These are phyloP conservation scores for Sphaerostilbella broomeana DNA, from an alignment of 2,329 filamentous ascomycete genomes.

Conservation along the genomic window DNA sequence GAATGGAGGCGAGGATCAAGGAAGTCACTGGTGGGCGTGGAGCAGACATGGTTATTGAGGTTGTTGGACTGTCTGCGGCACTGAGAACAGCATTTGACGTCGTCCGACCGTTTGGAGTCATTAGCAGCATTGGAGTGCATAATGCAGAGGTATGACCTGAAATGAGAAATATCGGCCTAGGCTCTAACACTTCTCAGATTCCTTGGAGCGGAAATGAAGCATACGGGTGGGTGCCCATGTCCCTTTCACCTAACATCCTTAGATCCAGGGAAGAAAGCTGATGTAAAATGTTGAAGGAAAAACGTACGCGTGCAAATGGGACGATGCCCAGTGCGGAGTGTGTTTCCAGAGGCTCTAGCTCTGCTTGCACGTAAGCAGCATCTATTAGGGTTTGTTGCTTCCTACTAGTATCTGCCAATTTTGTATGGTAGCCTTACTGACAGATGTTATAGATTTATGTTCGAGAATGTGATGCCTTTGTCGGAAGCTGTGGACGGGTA, in stretches of 20 bases:
- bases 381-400: constrained; percentile 38
- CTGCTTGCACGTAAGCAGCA: constrained; percentile 61
- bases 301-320: constrained; percentile 71
- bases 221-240: constrained; percentile 40
- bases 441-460: constrained; percentile 57
- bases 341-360: constrained; percentile 59
- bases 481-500: constrained; percentile 61
- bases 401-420: too few species aligned
- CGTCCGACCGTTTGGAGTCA: constrained; percentile 64
- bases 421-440: background rate
- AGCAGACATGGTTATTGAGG: constrained; percentile 78
- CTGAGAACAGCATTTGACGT: constrained; percentile 65
- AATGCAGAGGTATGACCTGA: constrained; percentile 54
- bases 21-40: constrained; percentile 73
- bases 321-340: constrained; percentile 65
- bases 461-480: constrained; percentile 67
- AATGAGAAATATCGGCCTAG: constrained; percentile 1
- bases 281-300: constrained; percentile 17
- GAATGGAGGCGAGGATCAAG: constrained; percentile 61
- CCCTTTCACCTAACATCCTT: background rate
- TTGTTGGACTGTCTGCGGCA: constrained; percentile 64
- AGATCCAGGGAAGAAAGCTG: too few species aligned
- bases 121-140: constrained; percentile 71
- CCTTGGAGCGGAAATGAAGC: constrained; percentile 60
- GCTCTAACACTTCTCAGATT: constrained; percentile 38